phyloP scores from a whole-genome alignment of 176 grass and related monocot species.

The Echinochloa phyllopogon region DNA sequence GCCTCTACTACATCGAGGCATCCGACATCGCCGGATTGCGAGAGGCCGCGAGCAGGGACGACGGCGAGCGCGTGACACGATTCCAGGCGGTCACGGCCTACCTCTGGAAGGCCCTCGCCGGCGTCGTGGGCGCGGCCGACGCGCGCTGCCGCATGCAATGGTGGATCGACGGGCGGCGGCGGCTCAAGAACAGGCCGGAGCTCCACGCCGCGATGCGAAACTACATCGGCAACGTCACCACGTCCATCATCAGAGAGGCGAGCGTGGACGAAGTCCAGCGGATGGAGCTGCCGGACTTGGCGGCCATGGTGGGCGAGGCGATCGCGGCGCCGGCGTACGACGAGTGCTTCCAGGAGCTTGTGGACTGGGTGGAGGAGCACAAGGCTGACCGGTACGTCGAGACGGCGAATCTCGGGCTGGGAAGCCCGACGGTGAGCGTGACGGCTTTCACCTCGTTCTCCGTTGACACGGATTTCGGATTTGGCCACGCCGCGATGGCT shows the following conservation, averaged over 20 bases:
- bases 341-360: slow-evolving; percentile 53
- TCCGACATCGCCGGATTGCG: slow-evolving; percentile 37
- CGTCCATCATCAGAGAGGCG: slow-evolving; percentile 21
- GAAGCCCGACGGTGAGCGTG: slow-evolving; percentile 14
- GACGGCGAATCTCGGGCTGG: slow-evolving; percentile 34
- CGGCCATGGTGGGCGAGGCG: slow-evolving; percentile 37
- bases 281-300: slow-evolving; percentile 18
- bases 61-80: slow-evolving; percentile 8
- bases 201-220: slow-evolving; percentile 2
- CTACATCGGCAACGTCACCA: slow-evolving; percentile 49
- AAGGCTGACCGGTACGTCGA: slow-evolving; percentile 28
- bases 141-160: slow-evolving; percentile 53
- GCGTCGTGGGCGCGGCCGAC: slow-evolving; percentile 31
- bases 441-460: not conserved
- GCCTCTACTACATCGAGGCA: slow-evolving; percentile 42
- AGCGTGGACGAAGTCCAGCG: slow-evolving; percentile 40
- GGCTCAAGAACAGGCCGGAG: slow-evolving; percentile 6
- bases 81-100: slow-evolving; percentile 52
- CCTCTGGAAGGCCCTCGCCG: slow-evolving; percentile 53
- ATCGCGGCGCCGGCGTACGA: slow-evolving; percentile 16
- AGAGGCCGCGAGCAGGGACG: slow-evolving; percentile 5
- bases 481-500: not conserved
- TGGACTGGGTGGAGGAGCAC: slow-evolving; percentile 60
- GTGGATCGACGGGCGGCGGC: slow-evolving; percentile 43
- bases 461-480: not conserved